Conservation (phyloP, 1,284 basidiomycete genomes). For the Ustilago hordei region DNA sequence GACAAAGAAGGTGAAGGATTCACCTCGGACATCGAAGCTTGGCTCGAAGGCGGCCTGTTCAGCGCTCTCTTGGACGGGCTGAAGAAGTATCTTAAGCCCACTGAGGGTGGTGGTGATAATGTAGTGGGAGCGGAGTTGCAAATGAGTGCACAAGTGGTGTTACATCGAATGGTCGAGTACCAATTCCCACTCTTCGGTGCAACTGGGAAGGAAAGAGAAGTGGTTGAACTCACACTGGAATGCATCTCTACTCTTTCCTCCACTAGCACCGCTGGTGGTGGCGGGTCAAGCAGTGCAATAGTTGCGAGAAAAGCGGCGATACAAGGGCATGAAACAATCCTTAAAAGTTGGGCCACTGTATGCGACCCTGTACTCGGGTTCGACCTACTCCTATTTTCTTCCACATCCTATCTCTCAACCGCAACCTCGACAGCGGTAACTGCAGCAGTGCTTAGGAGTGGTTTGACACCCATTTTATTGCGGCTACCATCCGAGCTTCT, state of each 20-base stretch:
- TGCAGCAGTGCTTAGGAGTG: constrained; percentile 5
- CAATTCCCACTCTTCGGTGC: constrained; percentile 48
- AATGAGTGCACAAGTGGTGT: constrained; percentile 46
- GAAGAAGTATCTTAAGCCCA: constrained; percentile 14
- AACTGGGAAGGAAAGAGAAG: constrained; percentile 24
- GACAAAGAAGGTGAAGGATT: constrained; percentile 12
- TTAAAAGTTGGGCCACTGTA: constrained; percentile 19
- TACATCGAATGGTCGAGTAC: constrained; percentile 51
- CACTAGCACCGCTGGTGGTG: not conserved
- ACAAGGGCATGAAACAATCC: constrained; percentile 31
- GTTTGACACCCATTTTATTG: constrained; percentile 28
- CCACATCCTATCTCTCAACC: not conserved
- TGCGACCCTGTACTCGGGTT: constrained; percentile 57
- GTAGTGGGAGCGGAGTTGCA: constrained; percentile 24
- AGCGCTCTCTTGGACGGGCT: constrained; percentile 19
- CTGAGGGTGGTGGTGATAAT: not conserved
- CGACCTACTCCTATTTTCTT: constrained; percentile 15
- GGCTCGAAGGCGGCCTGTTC: constrained; percentile 47
- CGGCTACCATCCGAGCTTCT: constrained; percentile 51
- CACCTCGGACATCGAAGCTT: constrained; percentile 18
- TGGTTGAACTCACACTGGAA: constrained; percentile 21
- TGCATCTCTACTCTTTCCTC: constrained; percentile 8
- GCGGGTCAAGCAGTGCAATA: not conserved
- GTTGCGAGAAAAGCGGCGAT: constrained; percentile 36
- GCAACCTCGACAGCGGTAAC: not conserved